Conservation (phyloP, 441 rosid genomes). For the Corymbia citriodora region DNA sequence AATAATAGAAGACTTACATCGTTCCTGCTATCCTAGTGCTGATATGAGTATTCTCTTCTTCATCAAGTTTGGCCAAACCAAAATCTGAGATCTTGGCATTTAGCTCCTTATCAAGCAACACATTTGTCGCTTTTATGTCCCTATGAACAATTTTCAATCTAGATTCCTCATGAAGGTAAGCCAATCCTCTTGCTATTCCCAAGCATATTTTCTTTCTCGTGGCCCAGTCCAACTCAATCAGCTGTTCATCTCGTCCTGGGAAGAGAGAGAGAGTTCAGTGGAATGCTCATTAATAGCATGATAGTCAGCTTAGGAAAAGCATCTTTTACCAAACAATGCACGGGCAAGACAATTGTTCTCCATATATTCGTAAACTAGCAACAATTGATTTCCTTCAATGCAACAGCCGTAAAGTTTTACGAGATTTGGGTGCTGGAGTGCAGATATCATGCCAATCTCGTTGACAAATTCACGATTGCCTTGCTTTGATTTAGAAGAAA, state of each 20-base stretch:
- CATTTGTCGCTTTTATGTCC: conserved; percentile 82
- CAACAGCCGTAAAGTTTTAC: conserved; percentile 75
- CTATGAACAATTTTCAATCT: conserved; percentile 79
- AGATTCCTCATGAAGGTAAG: conserved; percentile 73
- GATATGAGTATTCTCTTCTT: conserved; percentile 76
- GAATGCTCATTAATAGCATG: neutral
- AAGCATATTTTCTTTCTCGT: conserved; percentile 52
- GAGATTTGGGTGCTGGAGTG: conserved; percentile 77
- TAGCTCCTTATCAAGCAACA: conserved; percentile 59
- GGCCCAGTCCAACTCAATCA: conserved; percentile 62
- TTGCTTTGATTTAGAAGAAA: conserved; percentile 74
- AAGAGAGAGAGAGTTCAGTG: too few species aligned
- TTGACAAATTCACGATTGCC: conserved; percentile 75
- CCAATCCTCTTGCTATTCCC: conserved; percentile 66
- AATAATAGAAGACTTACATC: conserved; percentile 28
- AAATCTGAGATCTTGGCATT: conserved; percentile 77
- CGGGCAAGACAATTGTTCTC: conserved; percentile 73
- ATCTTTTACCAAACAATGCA: conserved; percentile 59
- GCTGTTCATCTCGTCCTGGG: neutral
- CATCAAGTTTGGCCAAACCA: conserved; percentile 79
- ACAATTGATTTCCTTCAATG: conserved; percentile 67
- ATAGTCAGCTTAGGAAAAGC: neutral
- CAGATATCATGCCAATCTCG: conserved; percentile 80
- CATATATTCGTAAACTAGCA: conserved; percentile 68
- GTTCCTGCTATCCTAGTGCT: conserved; percentile 79